Conservation (phyloP, 2,329 filamentous ascomycete genomes). For the Aureobasidium sp. region DNA sequence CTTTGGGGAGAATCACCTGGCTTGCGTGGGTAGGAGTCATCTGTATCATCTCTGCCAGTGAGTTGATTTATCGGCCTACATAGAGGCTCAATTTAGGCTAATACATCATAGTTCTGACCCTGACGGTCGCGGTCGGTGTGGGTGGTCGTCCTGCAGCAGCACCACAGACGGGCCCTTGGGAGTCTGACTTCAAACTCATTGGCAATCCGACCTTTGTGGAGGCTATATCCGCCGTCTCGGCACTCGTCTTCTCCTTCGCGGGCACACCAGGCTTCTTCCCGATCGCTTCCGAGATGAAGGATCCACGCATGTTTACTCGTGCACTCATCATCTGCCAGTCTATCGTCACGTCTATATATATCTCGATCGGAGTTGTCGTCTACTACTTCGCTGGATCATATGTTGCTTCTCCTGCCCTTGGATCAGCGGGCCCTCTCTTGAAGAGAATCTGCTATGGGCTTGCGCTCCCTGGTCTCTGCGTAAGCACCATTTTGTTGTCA, state of each 20-base stretch:
- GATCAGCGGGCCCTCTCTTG: slow-evolving; percentile 33
- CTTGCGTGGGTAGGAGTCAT: slow-evolving; percentile 28
- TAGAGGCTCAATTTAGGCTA: not conserved
- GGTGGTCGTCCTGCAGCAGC: slow-evolving; percentile 51
- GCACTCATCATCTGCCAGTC: slow-evolving; percentile 23
- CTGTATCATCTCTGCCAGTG: slow-evolving; percentile 20
- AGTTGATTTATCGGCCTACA: not conserved
- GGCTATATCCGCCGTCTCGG: slow-evolving; percentile 24
- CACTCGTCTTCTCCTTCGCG: slow-evolving; percentile 31
- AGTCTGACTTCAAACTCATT: slow-evolving; percentile 42
- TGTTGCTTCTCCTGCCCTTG: slow-evolving; percentile 40
- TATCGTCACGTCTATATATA: slow-evolving; percentile 22
- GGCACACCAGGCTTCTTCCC: slow-evolving; percentile 31
- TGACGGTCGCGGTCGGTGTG: slow-evolving; percentile 38
- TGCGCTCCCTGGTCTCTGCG: slow-evolving; percentile 18
- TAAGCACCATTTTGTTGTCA: slow-evolving; percentile 18
- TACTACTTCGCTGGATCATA: slow-evolving; percentile 40
- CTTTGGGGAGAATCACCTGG: slow-evolving; percentile 26
- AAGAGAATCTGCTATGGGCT: slow-evolving; percentile 40
- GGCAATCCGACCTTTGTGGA: slow-evolving; percentile 24
- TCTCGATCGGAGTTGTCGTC: slow-evolving; percentile 32
- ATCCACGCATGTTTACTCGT: slow-evolving; percentile 25
- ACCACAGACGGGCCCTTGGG: slow-evolving; percentile 40
- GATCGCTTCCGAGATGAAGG: slow-evolving; percentile 32
- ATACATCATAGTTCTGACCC: not conserved